Evolutionary conservation across 2,329 filamentous ascomycete genomes (phyloP), one percentile per base, ranked within the genome.

Genomic region (Paecilomyces variotii): DNA sequence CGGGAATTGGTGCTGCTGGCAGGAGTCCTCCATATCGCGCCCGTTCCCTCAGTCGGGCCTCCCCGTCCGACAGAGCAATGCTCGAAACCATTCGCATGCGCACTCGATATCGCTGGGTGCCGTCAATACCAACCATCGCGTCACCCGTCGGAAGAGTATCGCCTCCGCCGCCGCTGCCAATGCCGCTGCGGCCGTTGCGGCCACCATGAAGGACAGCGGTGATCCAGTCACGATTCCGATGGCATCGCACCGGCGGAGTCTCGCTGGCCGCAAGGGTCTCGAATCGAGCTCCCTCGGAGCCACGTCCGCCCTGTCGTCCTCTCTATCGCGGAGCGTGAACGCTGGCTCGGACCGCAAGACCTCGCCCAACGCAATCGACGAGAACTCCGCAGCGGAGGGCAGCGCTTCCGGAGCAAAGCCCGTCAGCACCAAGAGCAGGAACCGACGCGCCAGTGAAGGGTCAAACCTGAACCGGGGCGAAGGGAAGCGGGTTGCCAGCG

Each of bases 61-160:
- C 57, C 80, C 88, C 55, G 79, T 76, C 60, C 87, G 86, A 65
- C 82, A 85, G 70, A 78, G 83, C 64, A 85, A 89, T 76, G 84
- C 85, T 62, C 87, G 91, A 70, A 86, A 85, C 67, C 90, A 91
- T 78, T 90, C 90, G 55, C 88, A 52, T 28, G 10, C 27, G 3
- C 50, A 94, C 75, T 93, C 90, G 59, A 81, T 91, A 66, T 88
- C 92, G 58, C 83, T 88, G 60, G 85, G 86, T 66, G 85, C 88
- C 59, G 84, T 92, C 70, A 93, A 92, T 78, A 79, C 87, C 67
- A 87, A 85, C 73, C 89, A 96, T 75, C 89, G 94, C 67, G 86
- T 97, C 65, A 91, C 90, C 67, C 90, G 93, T 69, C 86, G 94
- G 68, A 97, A 97, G 84, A 97, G 92, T 77, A 91, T 96, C 72